phyloP scores from a whole-genome alignment of 768 basidiomycete genomes.

The Chalciporus piperatus region DNA sequence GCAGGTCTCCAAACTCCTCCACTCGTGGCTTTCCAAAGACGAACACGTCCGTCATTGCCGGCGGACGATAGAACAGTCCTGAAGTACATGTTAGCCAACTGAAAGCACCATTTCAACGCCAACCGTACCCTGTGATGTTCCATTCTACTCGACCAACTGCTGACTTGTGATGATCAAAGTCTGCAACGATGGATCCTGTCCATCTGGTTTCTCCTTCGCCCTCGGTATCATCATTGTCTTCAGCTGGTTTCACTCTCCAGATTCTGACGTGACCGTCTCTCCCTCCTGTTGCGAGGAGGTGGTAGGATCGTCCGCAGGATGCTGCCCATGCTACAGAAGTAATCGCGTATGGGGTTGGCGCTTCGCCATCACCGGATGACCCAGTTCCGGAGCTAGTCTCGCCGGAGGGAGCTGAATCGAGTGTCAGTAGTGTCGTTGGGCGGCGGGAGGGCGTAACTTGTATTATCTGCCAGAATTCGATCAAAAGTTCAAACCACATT shows the following conservation, averaged over 20 bases:
- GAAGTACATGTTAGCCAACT: neutral
- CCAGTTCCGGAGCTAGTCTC: slow-evolving; percentile 23
- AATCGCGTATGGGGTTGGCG: slow-evolving; percentile 56
- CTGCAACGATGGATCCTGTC: slow-evolving; percentile 74
- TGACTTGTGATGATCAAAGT: slow-evolving; percentile 87
- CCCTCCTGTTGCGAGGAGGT: slow-evolving; percentile 87
- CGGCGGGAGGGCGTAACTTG: slow-evolving; percentile 68
- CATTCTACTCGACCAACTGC: slow-evolving; percentile 87
- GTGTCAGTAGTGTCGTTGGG: slow-evolving; percentile 62
- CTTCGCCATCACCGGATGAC: slow-evolving; percentile 31
- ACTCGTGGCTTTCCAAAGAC: slow-evolving; percentile 82
- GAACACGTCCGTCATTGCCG: slow-evolving; percentile 78
- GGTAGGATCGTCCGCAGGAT: slow-evolving; percentile 89
- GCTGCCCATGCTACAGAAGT: slow-evolving; percentile 93
- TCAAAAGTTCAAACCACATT: neutral
- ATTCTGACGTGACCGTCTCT: slow-evolving; percentile 88
- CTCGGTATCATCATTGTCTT: slow-evolving; percentile 44
- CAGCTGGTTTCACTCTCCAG: slow-evolving; percentile 75
- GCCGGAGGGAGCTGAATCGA: slow-evolving; percentile 40
- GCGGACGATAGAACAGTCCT: slow-evolving; percentile 83
- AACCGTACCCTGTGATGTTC: slow-evolving; percentile 79
- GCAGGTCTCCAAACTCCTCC: slow-evolving; percentile 84
- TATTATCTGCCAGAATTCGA: slow-evolving; percentile 51
- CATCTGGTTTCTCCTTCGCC: slow-evolving; percentile 49
- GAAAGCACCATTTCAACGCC: neutral